Conservation (phyloP, 306 rosid species). For the Glycyrrhiza uralensis region DNA sequence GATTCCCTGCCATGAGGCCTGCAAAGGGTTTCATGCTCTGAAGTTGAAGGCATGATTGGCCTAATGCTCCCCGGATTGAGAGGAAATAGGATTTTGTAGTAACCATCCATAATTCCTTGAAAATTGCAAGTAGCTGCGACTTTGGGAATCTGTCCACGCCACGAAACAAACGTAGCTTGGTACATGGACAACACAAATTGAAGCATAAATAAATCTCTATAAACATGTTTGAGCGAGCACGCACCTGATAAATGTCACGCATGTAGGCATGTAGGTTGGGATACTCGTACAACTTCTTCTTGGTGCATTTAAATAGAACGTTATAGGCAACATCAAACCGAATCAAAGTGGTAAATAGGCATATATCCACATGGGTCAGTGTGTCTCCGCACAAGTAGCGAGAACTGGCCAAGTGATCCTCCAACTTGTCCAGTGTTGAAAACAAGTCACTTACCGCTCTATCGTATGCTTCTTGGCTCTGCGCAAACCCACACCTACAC, state of each 20-base stretch:
- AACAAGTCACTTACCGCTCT: slow-evolving; percentile 64
- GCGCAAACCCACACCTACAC: slow-evolving; percentile 87
- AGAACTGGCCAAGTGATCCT: slow-evolving; percentile 51
- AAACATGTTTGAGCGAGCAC: not conserved
- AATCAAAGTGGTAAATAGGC: slow-evolving; percentile 73
- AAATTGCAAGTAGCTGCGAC: slow-evolving; percentile 83
- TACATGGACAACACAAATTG: not conserved
- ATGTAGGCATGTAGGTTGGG: slow-evolving; percentile 63
- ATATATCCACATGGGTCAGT: slow-evolving; percentile 69
- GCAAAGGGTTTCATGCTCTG: slow-evolving; percentile 44
- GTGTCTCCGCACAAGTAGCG: slow-evolving; percentile 60
- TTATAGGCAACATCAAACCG: slow-evolving; percentile 71
- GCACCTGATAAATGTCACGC: slow-evolving; percentile 80
- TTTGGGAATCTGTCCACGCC: slow-evolving; percentile 60
- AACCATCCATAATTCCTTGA: slow-evolving; percentile 74
- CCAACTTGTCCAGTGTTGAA: slow-evolving; percentile 52
- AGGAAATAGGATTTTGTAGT: slow-evolving; percentile 74
- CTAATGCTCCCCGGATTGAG: slow-evolving; percentile 83
- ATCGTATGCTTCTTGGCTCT: slow-evolving; percentile 83
- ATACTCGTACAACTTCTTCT: slow-evolving; percentile 73
- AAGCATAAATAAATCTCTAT: not conserved
- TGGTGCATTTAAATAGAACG: slow-evolving; percentile 80
- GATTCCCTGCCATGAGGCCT: slow-evolving; percentile 62
- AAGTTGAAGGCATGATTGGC: slow-evolving; percentile 60
- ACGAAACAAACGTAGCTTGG: not conserved